Conservation (phyloP, 306 rosid genomes). For the Ammopiptanthus mongolicus region DNA sequence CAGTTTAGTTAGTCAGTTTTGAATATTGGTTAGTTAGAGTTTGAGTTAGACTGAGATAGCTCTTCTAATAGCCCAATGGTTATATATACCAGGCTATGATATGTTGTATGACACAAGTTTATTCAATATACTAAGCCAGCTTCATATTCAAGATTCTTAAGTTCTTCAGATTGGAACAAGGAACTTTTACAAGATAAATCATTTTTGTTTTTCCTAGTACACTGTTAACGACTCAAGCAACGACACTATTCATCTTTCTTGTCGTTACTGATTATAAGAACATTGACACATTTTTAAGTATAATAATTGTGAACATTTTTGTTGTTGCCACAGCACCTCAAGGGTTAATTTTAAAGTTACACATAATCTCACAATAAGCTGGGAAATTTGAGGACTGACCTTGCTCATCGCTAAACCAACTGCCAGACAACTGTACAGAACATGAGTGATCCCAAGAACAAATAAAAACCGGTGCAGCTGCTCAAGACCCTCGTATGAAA, state of each 20-base stretch:
- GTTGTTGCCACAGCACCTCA: background rate
- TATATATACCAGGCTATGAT: no score
- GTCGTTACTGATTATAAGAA: background rate
- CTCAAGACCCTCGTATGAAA: constrained; percentile 92
- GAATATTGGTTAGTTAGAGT: no score
- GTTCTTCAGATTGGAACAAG: constrained; percentile 9
- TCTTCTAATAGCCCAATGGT: no score
- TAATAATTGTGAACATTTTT: background rate
- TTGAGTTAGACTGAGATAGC: no score
- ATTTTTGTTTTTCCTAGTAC: background rate
- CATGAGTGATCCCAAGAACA: constrained; percentile 94
- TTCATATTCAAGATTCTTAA: no score
- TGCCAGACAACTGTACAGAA: constrained; percentile 81
- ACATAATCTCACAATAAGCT: background rate
- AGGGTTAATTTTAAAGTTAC: background rate
- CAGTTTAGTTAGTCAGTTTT: no score
- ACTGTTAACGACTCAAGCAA: background rate
- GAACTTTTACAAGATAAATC: background rate
- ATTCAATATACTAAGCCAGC: no score
- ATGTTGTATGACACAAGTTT: no score
- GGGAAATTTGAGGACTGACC: constrained; percentile 34
- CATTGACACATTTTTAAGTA: background rate
- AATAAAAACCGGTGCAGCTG: constrained; percentile 93
- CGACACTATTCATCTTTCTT: background rate
- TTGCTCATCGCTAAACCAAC: constrained; percentile 97